A percentile compares a stretch with the other conserved stretches of the same genome.
phyloP scores from a whole-genome alignment of 2,329 filamentous ascomycete species.

The Simplicillium aogashimaense region DNA sequence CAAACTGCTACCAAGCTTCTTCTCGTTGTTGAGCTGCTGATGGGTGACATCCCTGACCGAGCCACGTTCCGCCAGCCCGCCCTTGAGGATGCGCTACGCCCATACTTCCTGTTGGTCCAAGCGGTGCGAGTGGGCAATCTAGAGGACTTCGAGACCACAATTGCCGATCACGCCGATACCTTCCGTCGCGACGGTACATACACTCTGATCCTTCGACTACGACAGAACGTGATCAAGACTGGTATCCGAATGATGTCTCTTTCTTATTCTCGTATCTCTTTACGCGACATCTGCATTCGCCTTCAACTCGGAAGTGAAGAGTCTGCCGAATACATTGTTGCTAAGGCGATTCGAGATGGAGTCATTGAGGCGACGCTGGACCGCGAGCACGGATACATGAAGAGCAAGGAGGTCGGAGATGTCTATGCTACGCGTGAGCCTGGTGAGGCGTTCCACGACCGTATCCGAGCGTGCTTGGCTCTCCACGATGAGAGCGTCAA shows the following conservation, averaged over 20 bases:
- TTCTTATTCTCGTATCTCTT: constrained; percentile 92
- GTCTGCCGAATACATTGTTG: constrained; percentile 97
- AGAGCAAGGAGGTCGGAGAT: constrained; percentile 93
- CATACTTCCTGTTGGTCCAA: constrained; percentile 89
- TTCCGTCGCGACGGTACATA: constrained; percentile 95
- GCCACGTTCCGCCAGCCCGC: constrained; percentile 84
- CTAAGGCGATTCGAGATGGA: constrained; percentile 94
- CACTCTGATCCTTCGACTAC: constrained; percentile 84
- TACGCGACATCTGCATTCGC: constrained; percentile 94
- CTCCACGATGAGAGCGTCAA: constrained; percentile 98
- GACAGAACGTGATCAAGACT: constrained; percentile 99
- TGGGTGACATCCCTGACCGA: constrained; percentile 97
- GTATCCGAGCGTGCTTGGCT: constrained; percentile 81
- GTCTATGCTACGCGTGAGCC: constrained; percentile 94
- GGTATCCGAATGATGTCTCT: constrained; percentile 98
- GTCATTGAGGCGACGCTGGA: constrained; percentile 94
- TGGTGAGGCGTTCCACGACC: constrained; percentile 94
- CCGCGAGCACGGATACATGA: constrained; percentile 93
- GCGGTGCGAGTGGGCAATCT: constrained; percentile 95
- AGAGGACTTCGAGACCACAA: constrained; percentile 82
- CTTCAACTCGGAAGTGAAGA: constrained; percentile 91
- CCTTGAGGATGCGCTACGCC: constrained; percentile 78
- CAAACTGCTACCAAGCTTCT: constrained; percentile 95
- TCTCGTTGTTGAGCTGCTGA: constrained; percentile 89
- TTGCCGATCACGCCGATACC: constrained; percentile 68